Percentiles rank a stretch among this genome's conserved stretches.
phyloP scores from a whole-genome alignment of 1,284 basidiomycete species.

The Pascua sp. region DNA sequence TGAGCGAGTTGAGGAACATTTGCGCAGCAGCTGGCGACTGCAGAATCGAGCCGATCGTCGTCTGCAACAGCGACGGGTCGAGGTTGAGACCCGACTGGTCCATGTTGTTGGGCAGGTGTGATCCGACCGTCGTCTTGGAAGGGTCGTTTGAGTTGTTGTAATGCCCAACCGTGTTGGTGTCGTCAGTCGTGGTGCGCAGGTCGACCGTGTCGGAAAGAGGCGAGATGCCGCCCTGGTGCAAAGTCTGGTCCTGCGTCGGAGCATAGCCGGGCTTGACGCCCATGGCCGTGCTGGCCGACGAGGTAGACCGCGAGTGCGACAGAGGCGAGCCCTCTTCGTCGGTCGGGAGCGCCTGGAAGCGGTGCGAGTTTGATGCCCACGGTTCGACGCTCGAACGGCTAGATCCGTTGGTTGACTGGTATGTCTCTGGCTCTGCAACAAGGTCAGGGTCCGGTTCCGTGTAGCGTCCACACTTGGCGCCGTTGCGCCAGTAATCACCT shows the following conservation, averaged over 20 bases:
- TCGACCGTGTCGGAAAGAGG: slow-evolving; percentile 24
- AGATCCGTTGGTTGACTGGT: not conserved
- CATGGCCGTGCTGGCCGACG: not conserved
- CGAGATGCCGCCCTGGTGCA: slow-evolving; percentile 24
- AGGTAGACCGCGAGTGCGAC: slow-evolving; percentile 14
- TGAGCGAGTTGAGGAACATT: slow-evolving; percentile 60
- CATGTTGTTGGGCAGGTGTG: slow-evolving; percentile 2
- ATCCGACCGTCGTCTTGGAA: too few relatives aligned
- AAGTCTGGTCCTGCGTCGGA: slow-evolving; percentile 24
- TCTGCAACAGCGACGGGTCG: slow-evolving; percentile 56
- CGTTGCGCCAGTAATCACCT: slow-evolving; percentile 16
- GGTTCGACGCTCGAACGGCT: slow-evolving; percentile 14
- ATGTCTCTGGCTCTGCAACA: too few relatives aligned
- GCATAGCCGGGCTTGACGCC: slow-evolving; percentile 5
- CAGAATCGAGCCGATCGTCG: slow-evolving; percentile 60
- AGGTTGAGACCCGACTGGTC: slow-evolving; percentile 28
- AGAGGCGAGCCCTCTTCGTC: slow-evolving; percentile 31
- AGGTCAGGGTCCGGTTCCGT: too few relatives aligned
- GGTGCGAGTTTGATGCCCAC: slow-evolving; percentile 23
- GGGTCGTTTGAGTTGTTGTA: not conserved
- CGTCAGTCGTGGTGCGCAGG: slow-evolving; percentile 6
- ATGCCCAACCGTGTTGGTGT: slow-evolving; percentile 20
- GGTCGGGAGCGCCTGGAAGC: slow-evolving; percentile 38
- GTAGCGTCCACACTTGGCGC: too few relatives aligned
- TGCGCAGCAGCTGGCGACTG: slow-evolving; percentile 66